Evolutionary conservation across 2,329 filamentous ascomycete species (phyloP).

Genomic region (Capronia coronata): DNA sequence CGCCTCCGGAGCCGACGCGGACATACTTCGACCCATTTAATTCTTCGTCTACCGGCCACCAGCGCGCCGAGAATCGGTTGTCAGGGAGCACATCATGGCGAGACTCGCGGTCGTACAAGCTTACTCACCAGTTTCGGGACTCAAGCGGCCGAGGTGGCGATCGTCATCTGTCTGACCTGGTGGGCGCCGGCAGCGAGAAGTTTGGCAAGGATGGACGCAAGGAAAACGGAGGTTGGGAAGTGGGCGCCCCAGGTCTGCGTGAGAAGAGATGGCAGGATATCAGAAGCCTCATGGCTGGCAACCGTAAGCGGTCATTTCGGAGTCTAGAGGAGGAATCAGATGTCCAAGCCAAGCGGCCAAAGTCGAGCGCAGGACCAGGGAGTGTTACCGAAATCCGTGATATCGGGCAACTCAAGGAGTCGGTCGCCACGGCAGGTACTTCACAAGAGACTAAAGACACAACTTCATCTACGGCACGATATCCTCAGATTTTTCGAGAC

Average conservation of each 20-base stretch:
- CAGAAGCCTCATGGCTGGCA: conserved; percentile 43
- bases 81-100: conserved; percentile 64
- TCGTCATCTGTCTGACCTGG: conserved; percentile 55
- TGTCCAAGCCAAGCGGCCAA: conserved; percentile 15
- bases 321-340: neutral
- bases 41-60: conserved; percentile 69
- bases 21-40: conserved; percentile 47
- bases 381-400: neutral
- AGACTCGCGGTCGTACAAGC: conserved; percentile 60
- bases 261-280: conserved; percentile 37
- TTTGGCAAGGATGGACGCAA: conserved; percentile 46
- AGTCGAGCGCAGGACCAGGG: neutral
- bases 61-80: conserved; percentile 62
- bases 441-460: conserved; percentile 10
- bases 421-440: neutral
- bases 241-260: conserved; percentile 35
- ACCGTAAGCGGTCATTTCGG: conserved; percentile 36
- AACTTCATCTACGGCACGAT: conserved; percentile 6
- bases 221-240: conserved; percentile 49
- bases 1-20: conserved; percentile 23
- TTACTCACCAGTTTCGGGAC: conserved; percentile 61
- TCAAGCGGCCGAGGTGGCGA: conserved; percentile 54
- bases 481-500: conserved; percentile 57
- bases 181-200: conserved; percentile 57
- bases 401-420: conserved; percentile 12